Evolutionary conservation across 805 yeast genomes (phyloP).

Genomic region (Yamadazyma kitorensis): DNA sequence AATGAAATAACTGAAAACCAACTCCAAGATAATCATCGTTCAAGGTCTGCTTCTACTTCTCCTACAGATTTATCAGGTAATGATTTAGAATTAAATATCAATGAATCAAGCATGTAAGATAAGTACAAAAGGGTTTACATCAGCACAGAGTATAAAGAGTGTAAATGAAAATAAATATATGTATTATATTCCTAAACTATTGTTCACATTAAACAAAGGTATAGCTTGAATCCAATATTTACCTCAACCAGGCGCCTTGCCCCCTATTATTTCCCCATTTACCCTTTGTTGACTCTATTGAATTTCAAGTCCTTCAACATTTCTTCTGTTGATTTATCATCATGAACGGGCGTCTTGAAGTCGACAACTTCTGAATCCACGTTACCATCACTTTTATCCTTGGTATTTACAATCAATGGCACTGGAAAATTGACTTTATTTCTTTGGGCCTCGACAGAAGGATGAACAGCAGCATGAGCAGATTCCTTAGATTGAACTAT

Average conservation of each 20-base stretch:
- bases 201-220: too few relatives aligned
- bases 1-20: background rate
- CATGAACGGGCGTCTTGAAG: slow-evolving; percentile 14
- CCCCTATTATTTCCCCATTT: too few relatives aligned
- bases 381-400: background rate
- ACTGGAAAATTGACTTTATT: background rate
- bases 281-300: slow-evolving; percentile 3
- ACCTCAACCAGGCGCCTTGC: too few relatives aligned
- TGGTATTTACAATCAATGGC: slow-evolving; percentile 17
- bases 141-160: background rate
- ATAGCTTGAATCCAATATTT: too few relatives aligned
- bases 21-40: background rate
- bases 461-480: background rate
- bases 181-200: too few relatives aligned
- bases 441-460: background rate
- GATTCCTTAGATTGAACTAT: slow-evolving; percentile 2
- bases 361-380: slow-evolving; percentile 9
- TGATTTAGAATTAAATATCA: background rate
- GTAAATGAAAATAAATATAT: background rate
- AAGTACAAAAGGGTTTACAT: background rate
- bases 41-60: slow-evolving; percentile 1
- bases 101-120: slow-evolving; percentile 1
- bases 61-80: background rate
- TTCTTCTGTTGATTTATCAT: background rate
- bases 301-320: slow-evolving; percentile 6